Base-by-base conservation (phyloP, 176 grass and related monocot genomes). In the Paspalum notatum region DNA sequence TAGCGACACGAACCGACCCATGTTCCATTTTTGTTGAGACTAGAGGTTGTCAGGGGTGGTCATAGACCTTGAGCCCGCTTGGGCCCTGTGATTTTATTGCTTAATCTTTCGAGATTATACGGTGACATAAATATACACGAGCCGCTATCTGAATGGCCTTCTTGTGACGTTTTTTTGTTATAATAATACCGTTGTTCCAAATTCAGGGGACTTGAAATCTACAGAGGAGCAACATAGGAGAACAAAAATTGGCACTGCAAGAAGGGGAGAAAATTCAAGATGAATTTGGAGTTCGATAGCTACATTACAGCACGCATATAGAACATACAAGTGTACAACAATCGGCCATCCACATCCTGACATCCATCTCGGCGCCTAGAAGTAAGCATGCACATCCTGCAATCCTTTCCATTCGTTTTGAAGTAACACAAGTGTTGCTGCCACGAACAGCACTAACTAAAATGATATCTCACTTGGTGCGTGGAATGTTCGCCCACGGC, bases 401-500 rank as follows among this genome's bases (percentile, higher is more conserved):
- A 42, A 75, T 55, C 69, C 58, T 72, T 72, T 69, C 38, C 81
- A 40, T 59, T n/a, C 4, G 22, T 27, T 71, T 18, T 75, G 62
- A 25, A 75, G 26, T 15, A 25, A 16, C 38, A 58, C 3, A 83
- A 15, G 10, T 78, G 43, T 38, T 69, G 45, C 32, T 62, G 17
- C 12, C 57, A 82, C 27, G 37, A 18, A 51, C 57, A 11, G 4
- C 32, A 10, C 65, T 74, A 44, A 41, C 86, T 97, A 92, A 84
- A 90, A 92, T 10, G 82, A 87, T 43, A 99, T 95, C 77, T 99
- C 90, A 4, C 92, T 88, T 1, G 92, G 93, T 1, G 97, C 97
- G 77, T 95, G 97, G 80, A 95, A 95, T 37, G 97, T 99, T 22
- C 90, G 80, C 13, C 90, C 90, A 10, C 86, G 90, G 75, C 97